Percentiles rank a stretch among this genome's conserved stretches.
These are phyloP conservation scores for Pichia sp. DNA, from an alignment of 1,139 yeast species.

Conservation along the genomic window DNA sequence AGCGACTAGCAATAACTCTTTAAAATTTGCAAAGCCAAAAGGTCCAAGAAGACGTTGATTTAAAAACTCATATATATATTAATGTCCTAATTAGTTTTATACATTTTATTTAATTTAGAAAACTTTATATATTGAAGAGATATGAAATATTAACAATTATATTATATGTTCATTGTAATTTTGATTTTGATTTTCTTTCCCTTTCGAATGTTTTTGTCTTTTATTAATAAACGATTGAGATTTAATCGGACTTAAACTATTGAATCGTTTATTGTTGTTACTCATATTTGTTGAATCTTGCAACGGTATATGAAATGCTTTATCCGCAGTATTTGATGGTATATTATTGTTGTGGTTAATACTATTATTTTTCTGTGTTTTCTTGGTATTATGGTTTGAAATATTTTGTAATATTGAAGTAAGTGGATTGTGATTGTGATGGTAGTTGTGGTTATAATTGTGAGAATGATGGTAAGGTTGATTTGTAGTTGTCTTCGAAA, in stretches of 20 bases:
- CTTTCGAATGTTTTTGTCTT: background rate
- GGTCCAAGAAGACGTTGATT: conserved; percentile 30
- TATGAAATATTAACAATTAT: no score
- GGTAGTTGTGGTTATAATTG: no score
- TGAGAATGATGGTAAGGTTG: no score
- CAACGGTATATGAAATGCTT: conserved; percentile 2
- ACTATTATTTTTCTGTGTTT: background rate
- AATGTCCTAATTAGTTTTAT: no score
- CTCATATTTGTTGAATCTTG: conserved; percentile 16
- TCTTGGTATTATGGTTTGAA: no score
- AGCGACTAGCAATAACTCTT: background rate
- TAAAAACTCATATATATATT: background rate
- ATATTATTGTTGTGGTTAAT: background rate
- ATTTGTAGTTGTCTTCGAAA: background rate
- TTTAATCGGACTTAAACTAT: background rate
- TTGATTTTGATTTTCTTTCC: background rate
- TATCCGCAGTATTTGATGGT: background rate
- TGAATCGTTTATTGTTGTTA: conserved; percentile 3
- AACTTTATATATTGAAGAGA: no score
- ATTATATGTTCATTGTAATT: no score
- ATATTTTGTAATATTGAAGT: no score
- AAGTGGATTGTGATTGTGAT: no score
- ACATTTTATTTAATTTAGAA: no score
- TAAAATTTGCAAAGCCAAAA: conserved; percentile 28
- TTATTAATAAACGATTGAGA: background rate